Percentiles rank a stretch among this genome's conserved stretches.
phyloP scores from a whole-genome alignment of 202 grass and related monocot species.

The Elaeis oleifera region DNA sequence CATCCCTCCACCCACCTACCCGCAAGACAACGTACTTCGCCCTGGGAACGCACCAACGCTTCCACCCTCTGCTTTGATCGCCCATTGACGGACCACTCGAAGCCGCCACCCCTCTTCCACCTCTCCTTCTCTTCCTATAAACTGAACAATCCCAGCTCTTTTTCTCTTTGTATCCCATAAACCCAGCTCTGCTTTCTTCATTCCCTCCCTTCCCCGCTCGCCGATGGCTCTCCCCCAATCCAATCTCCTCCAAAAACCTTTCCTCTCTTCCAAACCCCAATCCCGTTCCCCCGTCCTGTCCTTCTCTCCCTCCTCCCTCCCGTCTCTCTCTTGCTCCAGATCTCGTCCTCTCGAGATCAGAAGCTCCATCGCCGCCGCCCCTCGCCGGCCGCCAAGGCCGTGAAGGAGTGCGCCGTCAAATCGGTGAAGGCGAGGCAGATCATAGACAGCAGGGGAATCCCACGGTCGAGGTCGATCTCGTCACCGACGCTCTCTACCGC shows the following conservation, averaged over 20 bases:
- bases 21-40: too few species aligned
- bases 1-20: too few species aligned
- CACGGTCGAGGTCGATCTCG: conserved; percentile 91
- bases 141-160: too few species aligned
- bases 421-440: conserved; percentile 89
- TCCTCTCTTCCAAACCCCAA: conserved; percentile 28
- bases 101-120: too few species aligned
- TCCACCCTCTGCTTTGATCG: too few species aligned
- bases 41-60: too few species aligned
- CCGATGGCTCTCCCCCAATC: conserved; percentile 31
- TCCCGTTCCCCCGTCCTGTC: conserved; percentile 8
- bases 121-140: too few species aligned
- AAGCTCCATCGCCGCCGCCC: conserved; percentile 29
- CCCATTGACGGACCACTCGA: too few species aligned
- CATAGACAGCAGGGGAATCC: conserved; percentile 90
- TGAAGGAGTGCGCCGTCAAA: conserved; percentile 33
- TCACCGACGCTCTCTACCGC: conserved; percentile 63
- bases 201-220: neutral
- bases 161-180: too few species aligned
- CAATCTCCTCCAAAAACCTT: conserved; percentile 22
- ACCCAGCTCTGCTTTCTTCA: too few species aligned
- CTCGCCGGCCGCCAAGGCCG: conserved; percentile 4
- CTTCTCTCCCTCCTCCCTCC: neutral
- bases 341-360: conserved; percentile 20
- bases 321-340: conserved; percentile 2